Evolutionary conservation across 2,329 filamentous ascomycete species (phyloP), one percentile per base, ranked within the genome.

Genomic region (Samsoniella hepiali): DNA sequence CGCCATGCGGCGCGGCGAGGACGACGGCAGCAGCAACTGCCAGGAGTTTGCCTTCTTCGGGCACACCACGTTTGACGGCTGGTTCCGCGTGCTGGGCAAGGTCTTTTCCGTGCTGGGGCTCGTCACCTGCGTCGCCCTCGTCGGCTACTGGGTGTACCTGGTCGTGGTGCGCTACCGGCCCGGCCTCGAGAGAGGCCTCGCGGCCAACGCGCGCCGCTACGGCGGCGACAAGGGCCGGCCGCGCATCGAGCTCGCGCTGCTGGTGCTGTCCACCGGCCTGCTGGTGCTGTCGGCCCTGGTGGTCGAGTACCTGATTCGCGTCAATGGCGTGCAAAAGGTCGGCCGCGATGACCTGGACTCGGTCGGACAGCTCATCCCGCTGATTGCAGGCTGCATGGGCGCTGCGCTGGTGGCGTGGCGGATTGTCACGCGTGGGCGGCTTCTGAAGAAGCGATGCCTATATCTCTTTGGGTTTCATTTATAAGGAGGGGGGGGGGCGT

Each of bases 331-430:
- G 29, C 27, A 65, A 29, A 54, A 47, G 9, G 69, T 68, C 11
- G 66, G 62, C 32, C 44, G 38, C 4, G 29, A 50, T 0, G 45
- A 65, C 3, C 62, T 69, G 13, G 58, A 44, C 9, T 66, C 64
- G 10, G 68, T 70, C 40, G 68, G 67, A 9, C 69, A 70, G 65
- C 34, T 70, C 29, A 70, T 70, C 36, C 69, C 69, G 11, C 62
- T 70, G 47, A 59, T 70, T n/a, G 68, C 67, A 7, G 69, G 69
- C 17, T 62, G 47, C 11, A 13, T 69, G 63, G 68, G 65, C 1
- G 64, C 60, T 3, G 63, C 56, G 15, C 36, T 70, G 58, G 63
- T 63, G 11, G 27, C 66, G 2, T 69, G 69, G 69, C 67, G 63
- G 34, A 56, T 70, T 17, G 17, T 69, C n/a, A 45, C 54, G 15